Percentiles rank a stretch among this genome's conserved stretches.
Evolutionary conservation across 1,139 yeast genomes (phyloP).

Genomic region (Hyphopichia pseudoburtonii): DNA sequence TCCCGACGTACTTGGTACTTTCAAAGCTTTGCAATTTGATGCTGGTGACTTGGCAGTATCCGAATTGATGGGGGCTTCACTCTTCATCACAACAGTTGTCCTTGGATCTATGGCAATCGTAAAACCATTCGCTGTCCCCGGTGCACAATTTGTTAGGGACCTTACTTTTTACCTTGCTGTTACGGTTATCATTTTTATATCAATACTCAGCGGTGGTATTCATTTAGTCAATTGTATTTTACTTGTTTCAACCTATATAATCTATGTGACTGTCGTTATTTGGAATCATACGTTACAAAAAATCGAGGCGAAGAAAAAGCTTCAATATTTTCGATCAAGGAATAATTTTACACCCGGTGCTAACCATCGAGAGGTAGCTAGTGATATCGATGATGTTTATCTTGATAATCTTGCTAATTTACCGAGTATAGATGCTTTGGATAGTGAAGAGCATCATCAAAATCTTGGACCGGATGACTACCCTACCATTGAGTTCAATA

Average conservation of each 20-base stretch:
- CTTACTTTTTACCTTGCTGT: slow-evolving; percentile 51
- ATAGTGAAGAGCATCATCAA: too few relatives aligned
- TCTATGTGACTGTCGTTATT: slow-evolving; percentile 52
- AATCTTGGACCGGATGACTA: slow-evolving; percentile 20
- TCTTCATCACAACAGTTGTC: slow-evolving; percentile 73
- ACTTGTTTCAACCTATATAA: slow-evolving; percentile 50
- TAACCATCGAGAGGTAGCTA: not conserved
- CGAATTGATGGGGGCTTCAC: slow-evolving; percentile 83
- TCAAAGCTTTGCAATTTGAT: slow-evolving; percentile 69
- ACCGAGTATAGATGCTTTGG: slow-evolving; percentile 34
- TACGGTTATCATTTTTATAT: slow-evolving; percentile 36
- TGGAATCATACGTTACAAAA: slow-evolving; percentile 28
- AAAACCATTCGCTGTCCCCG: slow-evolving; percentile 62
- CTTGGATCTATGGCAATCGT: slow-evolving; percentile 73
- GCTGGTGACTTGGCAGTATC: slow-evolving; percentile 81
- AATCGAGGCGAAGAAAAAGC: slow-evolving; percentile 15
- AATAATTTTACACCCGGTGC: slow-evolving; percentile 16
- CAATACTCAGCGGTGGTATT: slow-evolving; percentile 47
- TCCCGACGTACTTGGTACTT: slow-evolving; percentile 86
- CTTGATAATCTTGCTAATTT: slow-evolving; percentile 25
- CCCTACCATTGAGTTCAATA: slow-evolving; percentile 14
- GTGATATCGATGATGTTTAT: slow-evolving; percentile 18
- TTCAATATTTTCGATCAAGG: slow-evolving; percentile 32
- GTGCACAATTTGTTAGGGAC: slow-evolving; percentile 54
- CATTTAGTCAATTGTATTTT: slow-evolving; percentile 44